Evolutionary conservation across 2,329 filamentous ascomycete species (phyloP).

Genomic region (Cercospora zeina): DNA sequence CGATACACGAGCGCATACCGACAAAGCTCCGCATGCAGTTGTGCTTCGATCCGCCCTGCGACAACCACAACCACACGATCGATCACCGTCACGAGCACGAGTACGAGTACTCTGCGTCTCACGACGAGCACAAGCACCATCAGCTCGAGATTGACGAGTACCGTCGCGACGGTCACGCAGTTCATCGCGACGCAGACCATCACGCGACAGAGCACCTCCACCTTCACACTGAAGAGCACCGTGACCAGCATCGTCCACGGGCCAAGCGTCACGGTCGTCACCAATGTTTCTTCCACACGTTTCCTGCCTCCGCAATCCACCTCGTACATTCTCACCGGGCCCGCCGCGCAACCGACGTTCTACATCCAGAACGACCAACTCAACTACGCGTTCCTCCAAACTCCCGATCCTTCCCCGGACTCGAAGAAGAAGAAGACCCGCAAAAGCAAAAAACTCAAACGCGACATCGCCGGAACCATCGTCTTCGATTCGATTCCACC

Average conservation of each 20-base stretch:
- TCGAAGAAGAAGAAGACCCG: background rate
- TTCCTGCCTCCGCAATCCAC: background rate
- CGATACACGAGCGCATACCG: constrained; percentile 1
- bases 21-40: constrained; percentile 1
- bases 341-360: constrained; percentile 7
- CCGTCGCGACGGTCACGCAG: background rate
- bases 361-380: constrained; percentile 12
- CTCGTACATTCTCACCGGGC: background rate
- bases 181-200: background rate
- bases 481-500: constrained; percentile 2
- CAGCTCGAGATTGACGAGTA: background rate
- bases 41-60: background rate
- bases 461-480: constrained; percentile 3
- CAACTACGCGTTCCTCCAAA: constrained; percentile 6
- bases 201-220: background rate
- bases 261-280: background rate
- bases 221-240: background rate
- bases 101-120: background rate
- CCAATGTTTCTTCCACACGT: background rate
- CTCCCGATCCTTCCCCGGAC: background rate
- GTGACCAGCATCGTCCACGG: background rate
- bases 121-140: constrained; percentile 3
- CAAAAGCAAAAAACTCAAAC: background rate
- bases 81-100: background rate
- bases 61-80: background rate